Conservation (phyloP, 345 rosid species). For the Corchorus olitorius region DNA sequence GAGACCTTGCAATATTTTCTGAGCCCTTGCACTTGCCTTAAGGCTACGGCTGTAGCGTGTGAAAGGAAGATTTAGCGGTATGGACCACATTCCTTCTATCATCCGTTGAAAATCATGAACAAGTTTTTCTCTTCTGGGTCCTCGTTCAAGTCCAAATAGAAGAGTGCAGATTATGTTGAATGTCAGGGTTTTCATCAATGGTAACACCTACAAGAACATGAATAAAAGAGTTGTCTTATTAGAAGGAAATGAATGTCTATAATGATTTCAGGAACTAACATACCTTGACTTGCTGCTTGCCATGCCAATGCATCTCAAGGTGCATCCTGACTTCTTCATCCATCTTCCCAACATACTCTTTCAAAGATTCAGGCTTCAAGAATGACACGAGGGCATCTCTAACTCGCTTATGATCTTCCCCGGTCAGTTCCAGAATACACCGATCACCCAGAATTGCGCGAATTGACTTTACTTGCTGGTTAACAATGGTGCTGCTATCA, state of each 20-base stretch:
- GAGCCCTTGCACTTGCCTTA: conserved; percentile 36
- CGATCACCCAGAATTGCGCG: conserved; percentile 38
- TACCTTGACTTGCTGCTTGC: conserved; percentile 45
- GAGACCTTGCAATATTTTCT: conserved; percentile 33
- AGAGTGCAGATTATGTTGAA: conserved; percentile 56
- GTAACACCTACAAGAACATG: conserved; percentile 39
- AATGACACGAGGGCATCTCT: conserved; percentile 47
- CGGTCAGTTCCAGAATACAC: conserved; percentile 37
- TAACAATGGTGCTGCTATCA: conserved; percentile 31
- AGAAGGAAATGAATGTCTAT: too few relatives aligned
- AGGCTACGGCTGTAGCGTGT: conserved; percentile 50
- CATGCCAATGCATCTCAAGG: conserved; percentile 43
- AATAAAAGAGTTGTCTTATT: neutral
- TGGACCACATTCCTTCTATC: conserved; percentile 50
- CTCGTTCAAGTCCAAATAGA: conserved; percentile 47
- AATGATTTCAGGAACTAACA: neutral
- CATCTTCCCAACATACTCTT: conserved; percentile 49
- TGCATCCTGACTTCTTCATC: conserved; percentile 52
- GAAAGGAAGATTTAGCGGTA: conserved; percentile 53
- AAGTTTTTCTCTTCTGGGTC: conserved; percentile 34
- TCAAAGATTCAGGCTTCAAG: conserved; percentile 62
- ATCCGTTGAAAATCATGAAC: conserved; percentile 34
- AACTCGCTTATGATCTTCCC: conserved; percentile 48
- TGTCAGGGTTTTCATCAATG: conserved; percentile 50
- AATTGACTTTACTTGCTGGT: conserved; percentile 39